Evolutionary conservation across 495 filamentous ascomycete genomes (phyloP).

Genomic region (Glonium stellatum): DNA sequence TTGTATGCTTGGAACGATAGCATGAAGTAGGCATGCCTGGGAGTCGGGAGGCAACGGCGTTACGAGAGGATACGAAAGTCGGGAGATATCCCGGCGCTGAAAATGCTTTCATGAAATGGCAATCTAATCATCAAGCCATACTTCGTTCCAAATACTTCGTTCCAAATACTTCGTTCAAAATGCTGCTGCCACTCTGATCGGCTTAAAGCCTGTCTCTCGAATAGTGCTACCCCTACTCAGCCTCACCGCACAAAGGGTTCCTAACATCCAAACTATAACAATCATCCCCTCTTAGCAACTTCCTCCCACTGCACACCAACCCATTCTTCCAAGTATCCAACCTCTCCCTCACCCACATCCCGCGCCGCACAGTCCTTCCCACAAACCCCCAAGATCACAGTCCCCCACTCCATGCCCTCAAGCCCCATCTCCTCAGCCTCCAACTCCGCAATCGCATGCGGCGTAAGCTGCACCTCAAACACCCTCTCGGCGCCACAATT

Average conservation of each 20-base stretch:
- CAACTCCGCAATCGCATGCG: conserved; percentile 81
- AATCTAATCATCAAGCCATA: neutral
- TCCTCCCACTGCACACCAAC: conserved; percentile 97
- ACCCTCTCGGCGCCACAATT: conserved; percentile 67
- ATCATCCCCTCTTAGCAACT: conserved; percentile 17
- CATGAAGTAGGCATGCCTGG: neutral
- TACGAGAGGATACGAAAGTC: conserved; percentile 2
- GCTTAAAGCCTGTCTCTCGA: neutral
- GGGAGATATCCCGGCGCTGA: neutral
- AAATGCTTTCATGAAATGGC: neutral
- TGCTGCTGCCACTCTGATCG: neutral
- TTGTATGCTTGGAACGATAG: neutral
- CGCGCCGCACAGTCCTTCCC: conserved; percentile 56
- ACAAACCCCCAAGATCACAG: conserved; percentile 86
- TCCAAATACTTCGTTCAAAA: neutral
- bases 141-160: neutral
- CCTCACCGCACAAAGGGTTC: neutral
- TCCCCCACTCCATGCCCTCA: conserved; percentile 98
- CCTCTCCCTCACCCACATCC: conserved; percentile 39
- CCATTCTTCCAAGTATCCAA: conserved; percentile 88
- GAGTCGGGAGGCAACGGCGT: neutral
- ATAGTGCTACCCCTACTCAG: neutral
- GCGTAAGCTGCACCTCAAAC: conserved; percentile 89
- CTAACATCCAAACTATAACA: neutral
- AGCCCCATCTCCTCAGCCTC: conserved; percentile 71